phyloP scores from a whole-genome alignment of 1,139 yeast genomes.

The Yamadazyma membranifaciens region DNA sequence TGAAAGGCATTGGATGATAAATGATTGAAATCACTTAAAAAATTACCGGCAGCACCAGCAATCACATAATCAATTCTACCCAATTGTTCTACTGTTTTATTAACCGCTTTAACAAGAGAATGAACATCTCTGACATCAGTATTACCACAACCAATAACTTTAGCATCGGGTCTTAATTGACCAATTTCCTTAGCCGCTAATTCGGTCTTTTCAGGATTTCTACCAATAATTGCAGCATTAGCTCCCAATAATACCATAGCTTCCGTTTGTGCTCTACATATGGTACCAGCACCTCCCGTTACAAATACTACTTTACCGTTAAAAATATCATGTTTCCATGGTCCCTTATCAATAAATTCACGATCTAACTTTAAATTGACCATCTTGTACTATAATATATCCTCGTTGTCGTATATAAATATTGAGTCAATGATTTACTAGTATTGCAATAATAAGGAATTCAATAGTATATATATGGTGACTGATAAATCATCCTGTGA shows the following conservation, averaged over 20 bases:
- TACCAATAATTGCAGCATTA: slow-evolving; percentile 79
- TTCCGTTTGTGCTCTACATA: slow-evolving; percentile 83
- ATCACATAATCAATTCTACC: slow-evolving; percentile 82
- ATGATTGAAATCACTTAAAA: slow-evolving; percentile 73
- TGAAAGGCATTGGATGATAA: slow-evolving; percentile 83
- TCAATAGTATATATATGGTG: neutral
- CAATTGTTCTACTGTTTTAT: slow-evolving; percentile 57
- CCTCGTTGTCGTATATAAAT: too few species aligned
- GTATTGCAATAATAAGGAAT: too few species aligned
- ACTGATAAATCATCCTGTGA: slow-evolving; percentile 1
- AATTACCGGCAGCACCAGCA: slow-evolving; percentile 97
- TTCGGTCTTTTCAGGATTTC: slow-evolving; percentile 64
- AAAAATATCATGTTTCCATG: slow-evolving; percentile 57
- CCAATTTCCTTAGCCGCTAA: slow-evolving; percentile 66
- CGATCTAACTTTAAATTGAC: slow-evolving; percentile 2
- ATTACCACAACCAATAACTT: slow-evolving; percentile 64
- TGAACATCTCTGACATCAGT: slow-evolving; percentile 75
- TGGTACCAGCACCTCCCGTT: slow-evolving; percentile 95
- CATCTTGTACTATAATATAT: slow-evolving; percentile 1
- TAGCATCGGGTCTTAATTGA: slow-evolving; percentile 53
- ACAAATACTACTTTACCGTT: slow-evolving; percentile 83
- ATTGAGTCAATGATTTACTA: too few species aligned
- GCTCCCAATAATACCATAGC: slow-evolving; percentile 83
- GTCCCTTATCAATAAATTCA: slow-evolving; percentile 6
- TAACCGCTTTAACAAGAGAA: slow-evolving; percentile 60